These are phyloP conservation scores for Mercurialis annua DNA, from an alignment of 345 rosid species.

Conservation along the genomic window DNA sequence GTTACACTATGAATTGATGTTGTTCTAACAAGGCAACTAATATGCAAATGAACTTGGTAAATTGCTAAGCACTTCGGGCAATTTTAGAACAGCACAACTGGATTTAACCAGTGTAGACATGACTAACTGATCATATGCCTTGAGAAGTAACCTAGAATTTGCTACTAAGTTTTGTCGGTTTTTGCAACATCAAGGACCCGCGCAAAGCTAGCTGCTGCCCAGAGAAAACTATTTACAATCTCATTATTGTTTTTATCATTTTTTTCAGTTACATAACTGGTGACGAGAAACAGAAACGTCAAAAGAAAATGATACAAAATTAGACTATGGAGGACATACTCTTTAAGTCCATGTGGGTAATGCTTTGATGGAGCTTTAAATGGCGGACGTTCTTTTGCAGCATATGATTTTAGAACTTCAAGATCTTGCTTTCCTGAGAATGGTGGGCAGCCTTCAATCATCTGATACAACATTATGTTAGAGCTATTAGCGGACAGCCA, in stretches of 20 bases:
- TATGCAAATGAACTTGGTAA: not conserved
- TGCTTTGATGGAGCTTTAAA: slow-evolving; percentile 71
- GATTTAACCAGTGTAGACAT: too few species aligned
- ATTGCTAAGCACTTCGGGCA: not conserved
- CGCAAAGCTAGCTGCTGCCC: too few species aligned
- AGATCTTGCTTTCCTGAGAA: slow-evolving; percentile 58
- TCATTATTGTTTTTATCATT: not conserved
- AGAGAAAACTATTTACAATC: too few species aligned
- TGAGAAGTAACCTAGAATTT: too few species aligned
- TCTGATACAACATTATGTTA: slow-evolving; percentile 35
- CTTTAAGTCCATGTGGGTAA: slow-evolving; percentile 79
- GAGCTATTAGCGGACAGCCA: slow-evolving; percentile 17
- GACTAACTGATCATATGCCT: too few species aligned
- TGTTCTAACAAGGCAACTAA: not conserved
- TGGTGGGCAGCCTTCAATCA: slow-evolving; percentile 85
- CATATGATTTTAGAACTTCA: slow-evolving; percentile 61
- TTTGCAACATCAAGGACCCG: not conserved
- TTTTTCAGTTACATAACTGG: not conserved
- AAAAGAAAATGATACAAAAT: slow-evolving; percentile 7
- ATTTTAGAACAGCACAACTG: too few species aligned
- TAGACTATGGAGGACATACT: slow-evolving; percentile 42
- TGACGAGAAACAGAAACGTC: not conserved
- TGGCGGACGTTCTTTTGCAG: slow-evolving; percentile 47
- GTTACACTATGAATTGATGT: not conserved
- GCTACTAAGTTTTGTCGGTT: not conserved